Base-by-base conservation (phyloP, 768 basidiomycete species). In the Auricularia sp. region DNA sequence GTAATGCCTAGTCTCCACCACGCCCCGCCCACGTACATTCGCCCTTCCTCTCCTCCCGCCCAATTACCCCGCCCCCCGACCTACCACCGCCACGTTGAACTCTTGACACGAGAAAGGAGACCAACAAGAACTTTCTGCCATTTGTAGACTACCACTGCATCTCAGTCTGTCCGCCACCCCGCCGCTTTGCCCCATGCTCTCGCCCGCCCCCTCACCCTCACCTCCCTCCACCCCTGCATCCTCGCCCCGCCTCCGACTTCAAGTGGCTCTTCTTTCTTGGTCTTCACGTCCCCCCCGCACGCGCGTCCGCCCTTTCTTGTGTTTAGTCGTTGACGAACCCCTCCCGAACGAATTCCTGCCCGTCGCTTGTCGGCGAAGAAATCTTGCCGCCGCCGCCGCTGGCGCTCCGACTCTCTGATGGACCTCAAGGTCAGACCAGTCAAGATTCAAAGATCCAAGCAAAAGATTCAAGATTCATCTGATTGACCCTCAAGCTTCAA, bases 151-250 rank as follows among this genome's bases (percentile, higher is more conserved):
- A 51, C 47, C 47, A 42, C 39, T 51, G 47, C 47, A 51, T 51
- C 18, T 51, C 36, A 29, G 29, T 29, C 29, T 29, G 29, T 29
- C 29, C 47, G 39, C 14, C 61, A 61, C 1, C 35, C 61, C 13
- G 24, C 35, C 44, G 45, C 61, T 34, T 36, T 66, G 51, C 73
- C 84, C 90, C 77, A 90, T 91, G 77, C 89, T 89, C 0, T 85
- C 84, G n/a, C 83, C 85, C 13, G 79, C 87, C 29, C 84, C 89
- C 33, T 86, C 85, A 16, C 88, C 88, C 0, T 85, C 88, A 0
- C 88, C 86, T 13, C 90, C 89, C 3, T 8, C 79, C 81, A 62
- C 80, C 83, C 69, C 81, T 29, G 29, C 29, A 29, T 29, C 29
- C 29, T 29, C 29, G 29, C 29, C 82, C 66, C 77, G 82, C 54